A percentile compares a stretch with the other conserved stretches of the same genome.
Evolutionary conservation across 352 stramenopile species (phyloP).

Genomic region (Globisporangium abappressorium): DNA sequence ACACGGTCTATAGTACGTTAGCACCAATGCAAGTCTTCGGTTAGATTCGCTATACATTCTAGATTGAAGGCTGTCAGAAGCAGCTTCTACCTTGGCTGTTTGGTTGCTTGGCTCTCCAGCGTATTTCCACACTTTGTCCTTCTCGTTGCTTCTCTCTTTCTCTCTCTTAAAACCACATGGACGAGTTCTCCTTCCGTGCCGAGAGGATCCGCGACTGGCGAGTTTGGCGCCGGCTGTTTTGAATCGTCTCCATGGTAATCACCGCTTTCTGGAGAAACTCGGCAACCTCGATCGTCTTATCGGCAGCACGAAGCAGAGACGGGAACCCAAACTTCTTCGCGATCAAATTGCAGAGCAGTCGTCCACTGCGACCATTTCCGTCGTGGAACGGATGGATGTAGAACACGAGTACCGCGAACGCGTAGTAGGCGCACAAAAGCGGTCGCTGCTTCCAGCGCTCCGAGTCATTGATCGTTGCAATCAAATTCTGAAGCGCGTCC

Average conservation of each 20-base stretch:
- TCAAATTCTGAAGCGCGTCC: conserved; percentile 36
- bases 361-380: conserved; percentile 74
- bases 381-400: conserved; percentile 87
- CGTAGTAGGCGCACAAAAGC: conserved; percentile 75
- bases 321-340: conserved; percentile 73
- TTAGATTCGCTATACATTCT: too few relatives aligned
- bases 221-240: conserved; percentile 49
- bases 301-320: conserved; percentile 46
- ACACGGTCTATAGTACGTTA: too few relatives aligned
- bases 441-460: conserved; percentile 40
- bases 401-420: conserved; percentile 77
- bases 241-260: conserved; percentile 67
- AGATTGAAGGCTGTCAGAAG: too few relatives aligned
- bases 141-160: background rate
- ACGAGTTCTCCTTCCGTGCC: conserved; percentile 65
- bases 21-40: too few relatives aligned
- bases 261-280: conserved; percentile 76
- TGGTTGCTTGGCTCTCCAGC: background rate
- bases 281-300: conserved; percentile 80
- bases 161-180: conserved; percentile 71
- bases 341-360: conserved; percentile 70
- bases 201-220: conserved; percentile 49
- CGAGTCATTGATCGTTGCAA: conserved; percentile 45
- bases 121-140: background rate
- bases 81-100: too few relatives aligned